Conservation (phyloP, 2,329 filamentous ascomycete genomes). For the Claviceps quebecensis region DNA sequence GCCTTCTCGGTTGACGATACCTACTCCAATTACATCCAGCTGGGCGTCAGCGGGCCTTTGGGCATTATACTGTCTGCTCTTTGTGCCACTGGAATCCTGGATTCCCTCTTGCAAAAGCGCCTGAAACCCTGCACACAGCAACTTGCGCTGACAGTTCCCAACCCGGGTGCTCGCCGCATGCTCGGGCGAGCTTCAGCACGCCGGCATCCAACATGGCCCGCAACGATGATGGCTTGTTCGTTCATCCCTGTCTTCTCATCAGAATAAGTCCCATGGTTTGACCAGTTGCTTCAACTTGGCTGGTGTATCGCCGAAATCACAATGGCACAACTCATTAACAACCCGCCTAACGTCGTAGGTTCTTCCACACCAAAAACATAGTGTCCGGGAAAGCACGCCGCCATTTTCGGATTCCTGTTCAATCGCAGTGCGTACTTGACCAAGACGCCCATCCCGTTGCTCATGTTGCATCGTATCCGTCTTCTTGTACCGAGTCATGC, state of each 20-base stretch:
- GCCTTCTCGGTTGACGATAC: constrained; percentile 3
- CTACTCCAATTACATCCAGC: neutral
- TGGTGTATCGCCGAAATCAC: neutral
- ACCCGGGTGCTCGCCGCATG: neutral
- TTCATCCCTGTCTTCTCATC: constrained; percentile 1
- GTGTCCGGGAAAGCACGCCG: constrained; percentile 46
- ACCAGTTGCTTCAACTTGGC: neutral
- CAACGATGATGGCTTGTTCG: constrained; percentile 38
- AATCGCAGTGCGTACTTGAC: constrained; percentile 40
- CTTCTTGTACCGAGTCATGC: neutral
- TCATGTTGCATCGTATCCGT: neutral
- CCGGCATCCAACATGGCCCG: constrained; percentile 32
- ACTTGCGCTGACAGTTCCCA: neutral
- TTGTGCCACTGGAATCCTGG: neutral
- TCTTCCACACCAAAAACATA: constrained; percentile 51
- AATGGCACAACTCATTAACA: neutral
- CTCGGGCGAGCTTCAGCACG: constrained; percentile 2
- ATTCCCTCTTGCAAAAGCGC: neutral
- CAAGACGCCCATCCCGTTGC: neutral
- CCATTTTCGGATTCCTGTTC: constrained; percentile 54
- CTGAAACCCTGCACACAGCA: neutral
- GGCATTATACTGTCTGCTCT: neutral
- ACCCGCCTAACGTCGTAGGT: constrained; percentile 27
- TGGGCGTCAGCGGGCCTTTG: constrained; percentile 4
- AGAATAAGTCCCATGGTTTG: neutral